A percentile compares a stretch with the other conserved stretches of the same genome.
phyloP scores from a whole-genome alignment of 2,329 filamentous ascomycete genomes.

The Ustilaginoidea virens region DNA sequence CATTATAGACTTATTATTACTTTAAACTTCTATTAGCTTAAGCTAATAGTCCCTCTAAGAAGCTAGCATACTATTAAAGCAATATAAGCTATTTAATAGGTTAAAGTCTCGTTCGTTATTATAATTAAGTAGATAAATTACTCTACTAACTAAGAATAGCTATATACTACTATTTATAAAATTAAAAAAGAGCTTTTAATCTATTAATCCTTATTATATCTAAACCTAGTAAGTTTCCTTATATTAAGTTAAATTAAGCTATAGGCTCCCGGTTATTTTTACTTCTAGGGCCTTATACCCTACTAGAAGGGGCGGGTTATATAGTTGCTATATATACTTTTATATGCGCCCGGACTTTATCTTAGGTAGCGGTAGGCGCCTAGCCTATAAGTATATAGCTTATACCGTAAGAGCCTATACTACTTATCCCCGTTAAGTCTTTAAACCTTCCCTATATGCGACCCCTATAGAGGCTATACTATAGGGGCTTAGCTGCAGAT shows the following conservation, averaged over 20 bases:
- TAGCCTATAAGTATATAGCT: too few species aligned
- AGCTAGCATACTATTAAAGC: slow-evolving; percentile 1
- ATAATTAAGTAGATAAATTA: slow-evolving; percentile 1
- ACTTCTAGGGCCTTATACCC: too few species aligned
- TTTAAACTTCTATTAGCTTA: slow-evolving; percentile 2
- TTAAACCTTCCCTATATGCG: too few species aligned
- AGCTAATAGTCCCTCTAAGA: slow-evolving; percentile 2
- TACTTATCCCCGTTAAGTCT: too few species aligned
- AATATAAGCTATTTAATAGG: not conserved
- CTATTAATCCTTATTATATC: slow-evolving; percentile 3
- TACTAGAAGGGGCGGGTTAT: too few species aligned
- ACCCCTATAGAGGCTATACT: too few species aligned
- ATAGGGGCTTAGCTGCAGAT: too few species aligned
- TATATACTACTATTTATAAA: slow-evolving; percentile 1
- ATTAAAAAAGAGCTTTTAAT: slow-evolving; percentile 3
- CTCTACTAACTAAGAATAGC: slow-evolving; percentile 3
- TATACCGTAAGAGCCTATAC: too few species aligned
- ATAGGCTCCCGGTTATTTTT: too few species aligned
- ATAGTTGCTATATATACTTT: too few species aligned
- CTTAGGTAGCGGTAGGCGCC: too few species aligned
- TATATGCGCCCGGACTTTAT: too few species aligned
- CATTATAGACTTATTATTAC: slow-evolving; percentile 2
- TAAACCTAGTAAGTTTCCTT: slow-evolving; percentile 1
- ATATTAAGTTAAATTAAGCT: slow-evolving; percentile 2
- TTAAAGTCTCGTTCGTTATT: slow-evolving; percentile 1